A percentile compares a stretch with the other conserved stretches of the same genome.
phyloP scores from a whole-genome alignment of 176 grass and related monocot species.

The Echinochloa phyllopogon region DNA sequence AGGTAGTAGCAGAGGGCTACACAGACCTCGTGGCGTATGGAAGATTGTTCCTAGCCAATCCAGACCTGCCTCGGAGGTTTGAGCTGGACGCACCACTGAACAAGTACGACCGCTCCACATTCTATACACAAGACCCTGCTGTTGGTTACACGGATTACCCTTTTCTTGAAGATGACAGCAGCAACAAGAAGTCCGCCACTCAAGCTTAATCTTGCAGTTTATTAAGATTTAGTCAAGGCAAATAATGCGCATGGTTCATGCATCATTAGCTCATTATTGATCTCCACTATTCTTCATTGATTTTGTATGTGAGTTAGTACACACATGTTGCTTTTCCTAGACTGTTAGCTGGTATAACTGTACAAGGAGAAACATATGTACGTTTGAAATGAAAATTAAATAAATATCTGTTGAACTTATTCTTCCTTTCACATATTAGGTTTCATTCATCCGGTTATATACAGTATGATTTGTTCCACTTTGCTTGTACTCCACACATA shows the following conservation, averaged over 20 bases:
- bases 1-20: background rate
- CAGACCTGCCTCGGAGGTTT: background rate
- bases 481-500: background rate
- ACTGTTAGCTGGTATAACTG: background rate
- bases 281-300: background rate
- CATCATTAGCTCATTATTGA: background rate
- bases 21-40: conserved; percentile 19
- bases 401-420: background rate
- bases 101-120: conserved; percentile 16
- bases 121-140: background rate
- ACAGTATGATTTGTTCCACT: background rate
- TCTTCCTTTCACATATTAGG: background rate
- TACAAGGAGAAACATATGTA: background rate
- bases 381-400: background rate
- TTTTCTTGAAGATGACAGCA: background rate
- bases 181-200: too few species aligned
- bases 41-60: conserved; percentile 21
- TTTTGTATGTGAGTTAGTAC: background rate
- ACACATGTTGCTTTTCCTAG: background rate
- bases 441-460: background rate
- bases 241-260: background rate
- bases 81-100: background rate
- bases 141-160: conserved; percentile 31
- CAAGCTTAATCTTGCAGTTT: background rate
- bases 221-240: background rate